Base-by-base conservation (phyloP, 2,329 filamentous ascomycete genomes). In the Colletotrichum tropicicola region DNA sequence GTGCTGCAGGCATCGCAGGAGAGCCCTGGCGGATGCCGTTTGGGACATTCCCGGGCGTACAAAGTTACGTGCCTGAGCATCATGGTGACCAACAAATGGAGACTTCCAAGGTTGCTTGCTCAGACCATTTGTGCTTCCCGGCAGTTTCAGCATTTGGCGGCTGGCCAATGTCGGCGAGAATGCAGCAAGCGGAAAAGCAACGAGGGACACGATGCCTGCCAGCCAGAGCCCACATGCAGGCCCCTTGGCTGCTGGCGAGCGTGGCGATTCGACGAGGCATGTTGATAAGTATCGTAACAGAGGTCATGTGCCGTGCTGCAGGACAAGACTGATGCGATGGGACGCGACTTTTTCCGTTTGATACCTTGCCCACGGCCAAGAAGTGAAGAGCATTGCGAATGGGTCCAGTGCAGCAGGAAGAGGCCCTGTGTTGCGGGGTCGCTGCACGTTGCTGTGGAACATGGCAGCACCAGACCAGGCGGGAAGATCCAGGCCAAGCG, bases 241-340 rank as follows among this genome's bases (percentile, higher is more conserved):
- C 17, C 25, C 41, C 60, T 59, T 63, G 59, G 54, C 44, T 48
- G 21, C 5, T 17, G 45, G 45, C 25, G 8, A 30, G 39, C 47
- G 43, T 44, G 15, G n/a, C 37, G 55, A 53, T 51, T 59, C 47
- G 30, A 59, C 28, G 37, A 59, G 10, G 21, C 3, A n/a, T 21
- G 12, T 23, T n/a, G 12, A 21, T n/a, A 21, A 15, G 21, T 10
- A 15, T 17, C 7, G 35, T 7, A 52, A 41, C 17, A 28, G 30
- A 8, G 39, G 39, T 59, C 54, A 63, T 63, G 59, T 59, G 59
- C 45, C 54, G n/a, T 32, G 37, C n/a, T 47, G 59, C 54, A 45
- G 32, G 39, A 39, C 54, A 45, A 25, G 39, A 39, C 39, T 28
- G 44, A 32, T 23, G 39, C 39, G 39, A 39, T 47, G 45, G n/a